Evolutionary conservation across 2,329 filamentous ascomycete genomes (phyloP).

Genomic region (Exserohilum rostratum): DNA sequence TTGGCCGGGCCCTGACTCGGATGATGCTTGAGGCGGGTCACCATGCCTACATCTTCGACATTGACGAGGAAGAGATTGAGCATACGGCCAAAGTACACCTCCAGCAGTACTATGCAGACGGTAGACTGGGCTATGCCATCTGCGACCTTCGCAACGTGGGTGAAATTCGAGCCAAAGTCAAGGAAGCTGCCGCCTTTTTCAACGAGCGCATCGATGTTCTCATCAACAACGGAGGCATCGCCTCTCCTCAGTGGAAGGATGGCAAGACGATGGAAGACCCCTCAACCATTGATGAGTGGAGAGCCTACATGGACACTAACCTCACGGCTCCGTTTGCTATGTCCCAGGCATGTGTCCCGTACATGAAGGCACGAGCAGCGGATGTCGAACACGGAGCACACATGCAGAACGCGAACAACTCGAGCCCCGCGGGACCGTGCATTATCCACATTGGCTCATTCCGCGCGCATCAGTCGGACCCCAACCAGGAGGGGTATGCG

Average conservation of each 20-base stretch:
- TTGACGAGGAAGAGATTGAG: slow-evolving; percentile 46
- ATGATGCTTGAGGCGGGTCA: slow-evolving; percentile 54
- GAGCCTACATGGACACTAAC: slow-evolving; percentile 56
- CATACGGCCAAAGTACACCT: slow-evolving; percentile 50
- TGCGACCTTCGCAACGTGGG: slow-evolving; percentile 54
- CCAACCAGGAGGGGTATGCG: slow-evolving; percentile 59
- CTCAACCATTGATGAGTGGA: slow-evolving; percentile 53
- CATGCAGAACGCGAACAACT: slow-evolving; percentile 27
- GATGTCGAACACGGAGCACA: slow-evolving; percentile 37
- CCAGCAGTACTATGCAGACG: slow-evolving; percentile 44
- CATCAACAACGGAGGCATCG: slow-evolving; percentile 48
- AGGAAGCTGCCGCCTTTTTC: slow-evolving; percentile 52
- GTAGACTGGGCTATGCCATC: slow-evolving; percentile 44
- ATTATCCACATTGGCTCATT: slow-evolving; percentile 57
- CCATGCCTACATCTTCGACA: slow-evolving; percentile 56
- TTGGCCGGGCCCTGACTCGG: slow-evolving; percentile 55
- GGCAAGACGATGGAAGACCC: slow-evolving; percentile 55
- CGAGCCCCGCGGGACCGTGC: slow-evolving; percentile 48
- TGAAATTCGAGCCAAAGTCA: slow-evolving; percentile 51
- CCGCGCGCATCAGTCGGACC: slow-evolving; percentile 54
- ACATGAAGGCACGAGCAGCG: slow-evolving; percentile 49
- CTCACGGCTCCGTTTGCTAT: slow-evolving; percentile 56
- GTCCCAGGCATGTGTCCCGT: slow-evolving; percentile 55
- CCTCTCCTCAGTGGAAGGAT: slow-evolving; percentile 51
- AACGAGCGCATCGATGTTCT: slow-evolving; percentile 50